A percentile compares a stretch with the other conserved stretches of the same genome.
phyloP scores from a whole-genome alignment of 2,329 filamentous ascomycete species.

The Colletotrichum noveboracense region DNA sequence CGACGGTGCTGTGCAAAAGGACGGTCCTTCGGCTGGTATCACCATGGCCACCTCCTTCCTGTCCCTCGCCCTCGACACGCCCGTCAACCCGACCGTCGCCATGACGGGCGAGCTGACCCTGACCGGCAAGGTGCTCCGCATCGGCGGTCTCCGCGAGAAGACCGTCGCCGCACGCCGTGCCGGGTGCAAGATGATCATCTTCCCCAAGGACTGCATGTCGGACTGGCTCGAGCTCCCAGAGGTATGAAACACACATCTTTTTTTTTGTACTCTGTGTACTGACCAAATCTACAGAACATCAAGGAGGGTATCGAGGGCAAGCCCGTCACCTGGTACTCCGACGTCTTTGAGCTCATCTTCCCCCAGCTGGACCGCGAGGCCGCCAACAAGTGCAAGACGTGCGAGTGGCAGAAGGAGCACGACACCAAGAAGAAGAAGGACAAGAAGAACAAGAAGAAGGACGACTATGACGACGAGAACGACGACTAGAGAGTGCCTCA shows the following conservation, averaged over 20 bases:
- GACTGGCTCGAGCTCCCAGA: slow-evolving; percentile 98
- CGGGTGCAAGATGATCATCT: slow-evolving; percentile 91
- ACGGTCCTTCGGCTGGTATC: slow-evolving; percentile 90
- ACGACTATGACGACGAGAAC: slow-evolving; percentile 33
- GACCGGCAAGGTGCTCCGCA: slow-evolving; percentile 94
- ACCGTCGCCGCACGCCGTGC: slow-evolving; percentile 93
- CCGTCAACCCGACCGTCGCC: slow-evolving; percentile 84
- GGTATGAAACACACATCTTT: slow-evolving; percentile 60
- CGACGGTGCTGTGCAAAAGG: slow-evolving; percentile 94
- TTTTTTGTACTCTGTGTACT: not conserved
- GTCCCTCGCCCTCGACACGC: slow-evolving; percentile 79
- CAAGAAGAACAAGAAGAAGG: slow-evolving; percentile 20
- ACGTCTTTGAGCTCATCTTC: slow-evolving; percentile 93
- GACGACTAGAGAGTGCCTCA: slow-evolving; percentile 24
- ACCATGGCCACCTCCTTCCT: slow-evolving; percentile 97
- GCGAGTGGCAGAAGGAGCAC: slow-evolving; percentile 57
- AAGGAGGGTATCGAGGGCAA: slow-evolving; percentile 94
- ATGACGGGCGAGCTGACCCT: slow-evolving; percentile 99
- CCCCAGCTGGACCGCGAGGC: slow-evolving; percentile 74
- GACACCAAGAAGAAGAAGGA: slow-evolving; percentile 36
- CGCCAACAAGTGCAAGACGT: slow-evolving; percentile 76
- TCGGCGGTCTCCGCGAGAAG: slow-evolving; percentile 94
- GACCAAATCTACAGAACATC: slow-evolving; percentile 75
- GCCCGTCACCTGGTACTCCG: slow-evolving; percentile 90
- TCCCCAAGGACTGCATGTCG: slow-evolving; percentile 92